Conservation (phyloP, 108 stramenopile genomes). For the Seminavis robusta region DNA sequence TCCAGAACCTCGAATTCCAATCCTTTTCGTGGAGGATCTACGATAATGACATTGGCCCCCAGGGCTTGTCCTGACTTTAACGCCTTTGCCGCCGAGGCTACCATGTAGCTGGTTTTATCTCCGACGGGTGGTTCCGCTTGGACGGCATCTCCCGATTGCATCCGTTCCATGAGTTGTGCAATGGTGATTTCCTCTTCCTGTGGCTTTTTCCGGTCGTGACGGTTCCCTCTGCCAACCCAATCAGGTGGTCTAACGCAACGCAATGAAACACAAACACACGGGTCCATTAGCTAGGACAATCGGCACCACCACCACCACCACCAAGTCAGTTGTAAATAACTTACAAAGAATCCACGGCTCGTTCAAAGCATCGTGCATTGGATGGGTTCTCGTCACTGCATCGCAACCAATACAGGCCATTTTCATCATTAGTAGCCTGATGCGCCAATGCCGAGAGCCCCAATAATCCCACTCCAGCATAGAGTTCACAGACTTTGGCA, state of each 20-base stretch:
- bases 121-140: slow-evolving; percentile 9
- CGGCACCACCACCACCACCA: too few relatives aligned
- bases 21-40: slow-evolving; percentile 95
- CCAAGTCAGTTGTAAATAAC: not conserved
- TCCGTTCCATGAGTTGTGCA: slow-evolving; percentile 23
- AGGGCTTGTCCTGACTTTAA: slow-evolving; percentile 77
- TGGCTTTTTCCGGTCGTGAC: not conserved
- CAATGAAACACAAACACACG: too few relatives aligned
- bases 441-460: slow-evolving; percentile 81
- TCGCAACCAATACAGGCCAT: slow-evolving; percentile 66
- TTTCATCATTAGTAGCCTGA: slow-evolving; percentile 38
- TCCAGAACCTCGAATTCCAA: slow-evolving; percentile 81
- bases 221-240: not conserved
- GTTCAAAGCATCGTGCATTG: slow-evolving; percentile 80
- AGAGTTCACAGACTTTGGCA: slow-evolving; percentile 86
- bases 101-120: slow-evolving; percentile 51
- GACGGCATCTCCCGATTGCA: slow-evolving; percentile 26
- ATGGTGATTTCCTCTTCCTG: slow-evolving; percentile 21
- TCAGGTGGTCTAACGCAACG: too few relatives aligned
- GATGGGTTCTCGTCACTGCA: slow-evolving; percentile 95
- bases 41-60: slow-evolving; percentile 88
- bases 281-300: too few relatives aligned
- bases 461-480: slow-evolving; percentile 92
- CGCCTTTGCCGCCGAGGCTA: slow-evolving; percentile 77
- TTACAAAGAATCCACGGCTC: slow-evolving; percentile 48